Evolutionary conservation across 306 rosid genomes (phyloP), one percentile per base, ranked within the genome.

Genomic region (Alnus rubra): DNA sequence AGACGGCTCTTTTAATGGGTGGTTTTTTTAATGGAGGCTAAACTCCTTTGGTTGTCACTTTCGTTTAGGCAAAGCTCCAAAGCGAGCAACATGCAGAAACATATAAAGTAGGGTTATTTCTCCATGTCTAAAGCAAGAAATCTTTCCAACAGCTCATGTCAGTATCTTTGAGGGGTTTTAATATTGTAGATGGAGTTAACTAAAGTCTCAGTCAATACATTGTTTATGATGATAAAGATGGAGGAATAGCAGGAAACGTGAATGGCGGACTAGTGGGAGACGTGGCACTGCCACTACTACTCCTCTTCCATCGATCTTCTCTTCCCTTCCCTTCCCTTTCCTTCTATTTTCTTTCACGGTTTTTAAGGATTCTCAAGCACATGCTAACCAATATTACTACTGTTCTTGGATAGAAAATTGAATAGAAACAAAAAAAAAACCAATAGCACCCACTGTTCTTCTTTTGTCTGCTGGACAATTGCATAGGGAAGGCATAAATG

Each of bases 321-420:
- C 74, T 92, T 83, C 87, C 52, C 80, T 49, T n/a, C n/a, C n/a
- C n/a, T n/a, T 58, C 64, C 11, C n/a, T 53, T 5, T 14, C 7
- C 28, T 52, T 75, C 67, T 80, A 62, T 44, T 81, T 79, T 78
- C 80, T 55, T 82, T 71, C 83, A 78, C 86, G 42, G 50, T 70
- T 78, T 88, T 86, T 82, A 31, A 82, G 91, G 87, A 83, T 87
- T 88, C 90, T 42, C 91, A 80, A 87, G 83, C 93, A 90, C 97
- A 82, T 90, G 95, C 58, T 70, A 75, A 49, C 89, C 93, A 86
- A 50, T 58, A n/a, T n/a, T n/a, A 14, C 9, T 64, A 74, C 49
- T 76, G 2, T 78, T 76, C 60, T 12, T 23, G 28, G 28, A 23
- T 23, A 23, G 28, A 23, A 23, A 23, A 23, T 23, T 23, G 28